Evolutionary conservation across 2,329 filamentous ascomycete genomes (phyloP).

Genomic region (Cladosporium sp.): DNA sequence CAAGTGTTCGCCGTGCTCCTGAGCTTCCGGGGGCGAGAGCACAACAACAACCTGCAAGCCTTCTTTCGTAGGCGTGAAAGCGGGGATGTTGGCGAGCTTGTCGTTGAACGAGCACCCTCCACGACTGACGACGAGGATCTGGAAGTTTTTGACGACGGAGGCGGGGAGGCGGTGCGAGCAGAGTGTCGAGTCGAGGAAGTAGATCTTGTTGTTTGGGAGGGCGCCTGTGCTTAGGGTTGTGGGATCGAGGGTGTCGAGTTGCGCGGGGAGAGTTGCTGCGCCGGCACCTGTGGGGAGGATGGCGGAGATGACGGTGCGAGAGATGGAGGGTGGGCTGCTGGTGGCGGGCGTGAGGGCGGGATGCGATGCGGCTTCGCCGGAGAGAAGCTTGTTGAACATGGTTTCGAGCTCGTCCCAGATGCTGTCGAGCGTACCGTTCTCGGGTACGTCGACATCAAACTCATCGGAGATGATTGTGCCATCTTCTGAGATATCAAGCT

Average conservation of each 20-base stretch:
- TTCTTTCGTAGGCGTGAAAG: constrained; percentile 58
- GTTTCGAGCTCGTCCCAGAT: constrained; percentile 55
- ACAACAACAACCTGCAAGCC: constrained; percentile 81
- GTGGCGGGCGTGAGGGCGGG: constrained; percentile 9
- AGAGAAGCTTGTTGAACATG: constrained; percentile 46
- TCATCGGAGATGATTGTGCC: not conserved
- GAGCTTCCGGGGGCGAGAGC: constrained; percentile 61
- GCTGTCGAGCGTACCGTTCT: constrained; percentile 45
- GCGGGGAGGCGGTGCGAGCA: constrained; percentile 61
- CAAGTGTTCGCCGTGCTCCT: constrained; percentile 41
- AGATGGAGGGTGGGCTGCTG: constrained; percentile 5
- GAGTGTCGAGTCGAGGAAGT: constrained; percentile 71
- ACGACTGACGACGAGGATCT: constrained; percentile 79
- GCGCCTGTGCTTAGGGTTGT: constrained; percentile 44
- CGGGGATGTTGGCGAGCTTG: constrained; percentile 84
- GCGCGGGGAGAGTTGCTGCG: constrained; percentile 65
- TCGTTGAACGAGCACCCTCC: constrained; percentile 82
- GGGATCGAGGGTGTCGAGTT: constrained; percentile 47
- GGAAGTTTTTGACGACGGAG: constrained; percentile 58
- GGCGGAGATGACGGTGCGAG: constrained; percentile 45
- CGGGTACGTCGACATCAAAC: constrained; percentile 23
- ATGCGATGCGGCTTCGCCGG: constrained; percentile 5
- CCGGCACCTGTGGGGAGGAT: constrained; percentile 62
- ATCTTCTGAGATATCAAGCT: not conserved
- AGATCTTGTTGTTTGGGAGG: constrained; percentile 46